phyloP scores from a whole-genome alignment of 2,329 filamentous ascomycete species.

The Colletotrichum spaethianum region DNA sequence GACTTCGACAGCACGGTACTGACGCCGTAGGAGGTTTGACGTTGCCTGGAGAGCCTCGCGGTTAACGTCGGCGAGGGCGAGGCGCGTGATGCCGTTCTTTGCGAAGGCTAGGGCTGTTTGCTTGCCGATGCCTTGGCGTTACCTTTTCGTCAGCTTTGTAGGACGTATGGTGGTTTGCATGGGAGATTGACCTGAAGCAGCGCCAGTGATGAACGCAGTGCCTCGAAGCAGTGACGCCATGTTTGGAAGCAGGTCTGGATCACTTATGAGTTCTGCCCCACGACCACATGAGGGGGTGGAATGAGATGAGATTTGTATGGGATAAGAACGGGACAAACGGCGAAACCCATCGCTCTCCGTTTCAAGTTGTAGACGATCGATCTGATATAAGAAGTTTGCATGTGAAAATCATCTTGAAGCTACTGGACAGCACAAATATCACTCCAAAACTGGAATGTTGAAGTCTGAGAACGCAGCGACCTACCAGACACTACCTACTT shows the following conservation, averaged over 20 bases:
- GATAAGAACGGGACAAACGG: neutral
- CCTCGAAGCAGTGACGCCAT: constrained; percentile 60
- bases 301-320: neutral
- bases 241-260: neutral
- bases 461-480: neutral
- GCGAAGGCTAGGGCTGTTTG: constrained; percentile 62
- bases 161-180: neutral
- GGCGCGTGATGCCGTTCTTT: constrained; percentile 60
- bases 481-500: neutral
- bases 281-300: neutral
- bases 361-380: neutral
- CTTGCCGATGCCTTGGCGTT: constrained; percentile 62
- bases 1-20: constrained; percentile 57
- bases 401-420: neutral
- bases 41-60: constrained; percentile 49
- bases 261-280: neutral
- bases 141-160: constrained; percentile 38
- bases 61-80: constrained; percentile 64
- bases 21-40: constrained; percentile 50
- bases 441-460: neutral
- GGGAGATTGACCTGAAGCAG: constrained; percentile 56
- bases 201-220: constrained; percentile 64
- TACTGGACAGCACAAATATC: too few species aligned
- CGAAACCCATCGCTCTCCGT: neutral
- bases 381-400: neutral